These are phyloP conservation scores for Oehlia diaphana DNA, from an alignment of 192 early-diverging fungal genomes.

Conservation along the genomic window DNA sequence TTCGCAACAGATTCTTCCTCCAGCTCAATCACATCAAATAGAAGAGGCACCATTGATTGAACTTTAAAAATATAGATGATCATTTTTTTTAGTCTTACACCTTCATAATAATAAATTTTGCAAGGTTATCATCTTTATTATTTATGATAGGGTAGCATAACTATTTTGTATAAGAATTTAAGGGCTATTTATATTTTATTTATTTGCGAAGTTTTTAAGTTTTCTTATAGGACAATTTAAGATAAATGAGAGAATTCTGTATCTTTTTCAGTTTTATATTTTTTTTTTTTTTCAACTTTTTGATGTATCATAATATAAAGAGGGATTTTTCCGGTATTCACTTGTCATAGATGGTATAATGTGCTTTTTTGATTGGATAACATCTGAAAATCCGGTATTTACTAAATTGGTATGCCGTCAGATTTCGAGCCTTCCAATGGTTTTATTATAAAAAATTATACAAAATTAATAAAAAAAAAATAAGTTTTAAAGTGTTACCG, in stretches of 20 bases:
- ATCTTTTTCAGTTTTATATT: neutral
- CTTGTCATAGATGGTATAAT: neutral
- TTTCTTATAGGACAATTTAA: neutral
- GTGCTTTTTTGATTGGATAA: too few relatives aligned
- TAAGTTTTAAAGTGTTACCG: too few relatives aligned
- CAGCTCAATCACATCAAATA: neutral
- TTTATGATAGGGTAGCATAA: neutral
- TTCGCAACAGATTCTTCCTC: constrained; percentile 6
- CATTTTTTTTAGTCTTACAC: too few relatives aligned
- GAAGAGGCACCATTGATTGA: constrained; percentile 29
- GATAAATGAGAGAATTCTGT: neutral
- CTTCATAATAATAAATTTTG: too few relatives aligned
- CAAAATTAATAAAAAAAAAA: too few relatives aligned
- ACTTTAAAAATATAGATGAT: constrained; percentile 2
- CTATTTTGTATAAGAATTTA: neutral
- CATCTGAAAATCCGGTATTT: too few relatives aligned
- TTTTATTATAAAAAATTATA: too few relatives aligned
- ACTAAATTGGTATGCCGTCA: too few relatives aligned
- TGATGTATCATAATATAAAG: neutral
- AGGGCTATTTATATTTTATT: neutral
- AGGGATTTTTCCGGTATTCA: neutral
- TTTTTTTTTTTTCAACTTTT: neutral
- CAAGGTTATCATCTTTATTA: too few relatives aligned
- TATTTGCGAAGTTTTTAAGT: neutral
- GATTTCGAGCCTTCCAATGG: too few relatives aligned